These are phyloP conservation scores for Blastobotrys illinoisensis DNA, from an alignment of 1,139 yeast genomes.

Conservation along the genomic window DNA sequence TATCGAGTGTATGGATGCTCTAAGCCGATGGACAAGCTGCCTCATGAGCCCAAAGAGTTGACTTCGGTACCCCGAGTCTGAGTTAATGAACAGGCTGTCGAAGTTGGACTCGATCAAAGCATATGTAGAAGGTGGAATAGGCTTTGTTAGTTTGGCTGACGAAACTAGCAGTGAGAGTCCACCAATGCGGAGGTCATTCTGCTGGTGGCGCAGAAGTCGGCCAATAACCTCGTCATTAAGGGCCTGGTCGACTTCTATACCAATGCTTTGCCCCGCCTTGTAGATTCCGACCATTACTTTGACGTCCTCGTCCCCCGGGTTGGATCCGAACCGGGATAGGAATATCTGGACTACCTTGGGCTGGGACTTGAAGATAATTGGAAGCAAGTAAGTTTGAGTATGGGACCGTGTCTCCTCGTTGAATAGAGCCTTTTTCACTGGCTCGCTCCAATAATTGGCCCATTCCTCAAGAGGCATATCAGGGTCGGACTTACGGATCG, in stretches of 20 bases:
- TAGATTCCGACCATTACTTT: constrained; percentile 50
- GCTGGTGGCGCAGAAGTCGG: constrained; percentile 41
- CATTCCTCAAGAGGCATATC: constrained; percentile 35
- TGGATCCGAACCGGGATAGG: constrained; percentile 37
- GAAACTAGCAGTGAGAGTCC: constrained; percentile 57
- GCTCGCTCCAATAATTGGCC: constrained; percentile 49
- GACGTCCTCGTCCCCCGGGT: constrained; percentile 27
- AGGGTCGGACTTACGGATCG: constrained; percentile 17
- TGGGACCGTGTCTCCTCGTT: constrained; percentile 40
- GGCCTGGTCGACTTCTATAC: constrained; percentile 37
- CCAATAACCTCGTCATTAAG: constrained; percentile 37
- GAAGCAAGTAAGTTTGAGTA: constrained; percentile 56
- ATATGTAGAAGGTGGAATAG: constrained; percentile 44
- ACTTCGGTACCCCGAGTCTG: constrained; percentile 62
- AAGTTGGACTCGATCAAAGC: constrained; percentile 41
- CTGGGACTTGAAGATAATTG: constrained; percentile 52
- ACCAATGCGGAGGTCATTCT: constrained; percentile 47
- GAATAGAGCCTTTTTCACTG: constrained; percentile 37
- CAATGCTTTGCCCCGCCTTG: constrained; percentile 59
- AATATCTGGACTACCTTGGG: constrained; percentile 29
- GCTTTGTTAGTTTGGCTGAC: constrained; percentile 56
- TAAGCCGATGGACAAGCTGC: constrained; percentile 54
- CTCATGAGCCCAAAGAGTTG: constrained; percentile 56
- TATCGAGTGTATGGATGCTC: constrained; percentile 53
- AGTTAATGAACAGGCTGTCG: constrained; percentile 51